These are phyloP conservation scores for Paracoccidioides lutzii DNA, from an alignment of 2,329 filamentous ascomycete genomes.

Conservation along the genomic window DNA sequence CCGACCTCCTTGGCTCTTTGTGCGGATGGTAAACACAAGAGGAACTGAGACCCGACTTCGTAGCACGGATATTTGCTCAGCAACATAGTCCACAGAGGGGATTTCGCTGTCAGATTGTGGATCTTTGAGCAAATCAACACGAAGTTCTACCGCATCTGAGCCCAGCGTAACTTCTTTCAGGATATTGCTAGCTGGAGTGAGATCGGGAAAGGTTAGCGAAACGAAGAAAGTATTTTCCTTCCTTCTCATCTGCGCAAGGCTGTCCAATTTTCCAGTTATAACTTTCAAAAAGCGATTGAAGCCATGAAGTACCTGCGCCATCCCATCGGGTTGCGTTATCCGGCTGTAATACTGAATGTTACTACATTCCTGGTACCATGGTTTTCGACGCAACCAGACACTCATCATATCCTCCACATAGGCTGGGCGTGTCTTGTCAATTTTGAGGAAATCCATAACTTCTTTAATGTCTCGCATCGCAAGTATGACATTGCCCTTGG, in stretches of 20 bases:
- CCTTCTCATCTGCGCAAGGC: conserved; percentile 47
- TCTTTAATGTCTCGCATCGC: conserved; percentile 79
- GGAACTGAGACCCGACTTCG: conserved; percentile 60
- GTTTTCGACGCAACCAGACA: conserved; percentile 79
- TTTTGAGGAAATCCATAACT: conserved; percentile 75
- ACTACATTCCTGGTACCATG: conserved; percentile 85
- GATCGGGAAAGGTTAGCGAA: conserved; percentile 68
- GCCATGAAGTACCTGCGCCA: conserved; percentile 48
- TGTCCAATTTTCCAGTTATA: conserved; percentile 49
- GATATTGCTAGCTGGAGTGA: conserved; percentile 49
- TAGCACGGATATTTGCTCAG: conserved; percentile 67
- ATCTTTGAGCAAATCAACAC: conserved; percentile 81
- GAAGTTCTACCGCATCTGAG: conserved; percentile 82
- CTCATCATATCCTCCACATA: conserved; percentile 86
- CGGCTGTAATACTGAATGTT: conserved; percentile 89
- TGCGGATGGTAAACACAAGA: conserved; percentile 85
- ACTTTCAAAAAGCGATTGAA: conserved; percentile 61
- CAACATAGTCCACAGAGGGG: conserved; percentile 60
- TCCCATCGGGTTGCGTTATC: conserved; percentile 38
- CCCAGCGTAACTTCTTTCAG: conserved; percentile 67
- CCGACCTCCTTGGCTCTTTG: conserved; percentile 69
- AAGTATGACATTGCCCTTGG: conserved; percentile 70
- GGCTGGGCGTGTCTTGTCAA: conserved; percentile 81
- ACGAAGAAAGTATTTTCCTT: conserved; percentile 77
- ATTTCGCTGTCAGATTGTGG: conserved; percentile 44